Conservation (phyloP, 1,284 basidiomycete genomes). For the Microbotryum lychnidis-dioicae region DNA sequence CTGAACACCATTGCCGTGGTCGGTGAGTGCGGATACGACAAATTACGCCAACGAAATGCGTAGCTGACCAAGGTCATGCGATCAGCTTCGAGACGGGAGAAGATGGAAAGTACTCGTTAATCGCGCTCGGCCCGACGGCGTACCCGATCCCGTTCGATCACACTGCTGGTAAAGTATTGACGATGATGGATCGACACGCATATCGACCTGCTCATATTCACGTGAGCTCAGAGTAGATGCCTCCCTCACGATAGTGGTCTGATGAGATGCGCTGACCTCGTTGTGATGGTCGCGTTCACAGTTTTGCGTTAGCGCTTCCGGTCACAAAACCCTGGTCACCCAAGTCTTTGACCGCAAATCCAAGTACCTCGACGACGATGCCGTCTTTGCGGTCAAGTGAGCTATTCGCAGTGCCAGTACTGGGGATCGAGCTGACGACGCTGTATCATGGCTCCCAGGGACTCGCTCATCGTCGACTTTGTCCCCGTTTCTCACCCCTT, state of each 20-base stretch:
- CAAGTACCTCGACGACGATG: slow-evolving; percentile 41
- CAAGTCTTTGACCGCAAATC: slow-evolving; percentile 41
- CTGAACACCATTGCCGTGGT: slow-evolving; percentile 36
- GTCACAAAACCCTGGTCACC: slow-evolving; percentile 36
- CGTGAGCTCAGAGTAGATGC: slow-evolving; percentile 14
- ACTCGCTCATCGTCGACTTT: slow-evolving; percentile 38
- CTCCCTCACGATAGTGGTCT: not conserved
- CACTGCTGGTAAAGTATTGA: slow-evolving; percentile 39
- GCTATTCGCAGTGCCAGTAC: not conserved
- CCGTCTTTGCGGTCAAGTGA: slow-evolving; percentile 43
- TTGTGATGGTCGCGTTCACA: slow-evolving; percentile 14
- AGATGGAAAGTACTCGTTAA: slow-evolving; percentile 37
- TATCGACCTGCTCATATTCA: slow-evolving; percentile 43
- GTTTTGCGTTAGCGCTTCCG: slow-evolving; percentile 35
- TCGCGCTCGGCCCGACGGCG: slow-evolving; percentile 39
- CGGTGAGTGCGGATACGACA: slow-evolving; percentile 1
- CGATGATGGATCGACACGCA: slow-evolving; percentile 40
- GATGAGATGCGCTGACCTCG: slow-evolving; percentile 19
- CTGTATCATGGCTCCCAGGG: not conserved
- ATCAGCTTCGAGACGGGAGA: slow-evolving; percentile 37
- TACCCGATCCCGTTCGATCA: slow-evolving; percentile 43
- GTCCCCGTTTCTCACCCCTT: slow-evolving; percentile 19
- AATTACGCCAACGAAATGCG: too few relatives aligned
- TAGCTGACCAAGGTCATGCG: too few relatives aligned
- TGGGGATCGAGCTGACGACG: too few relatives aligned